These are phyloP conservation scores for Leccinum boreale DNA, from an alignment of 768 basidiomycete genomes.

Conservation along the genomic window DNA sequence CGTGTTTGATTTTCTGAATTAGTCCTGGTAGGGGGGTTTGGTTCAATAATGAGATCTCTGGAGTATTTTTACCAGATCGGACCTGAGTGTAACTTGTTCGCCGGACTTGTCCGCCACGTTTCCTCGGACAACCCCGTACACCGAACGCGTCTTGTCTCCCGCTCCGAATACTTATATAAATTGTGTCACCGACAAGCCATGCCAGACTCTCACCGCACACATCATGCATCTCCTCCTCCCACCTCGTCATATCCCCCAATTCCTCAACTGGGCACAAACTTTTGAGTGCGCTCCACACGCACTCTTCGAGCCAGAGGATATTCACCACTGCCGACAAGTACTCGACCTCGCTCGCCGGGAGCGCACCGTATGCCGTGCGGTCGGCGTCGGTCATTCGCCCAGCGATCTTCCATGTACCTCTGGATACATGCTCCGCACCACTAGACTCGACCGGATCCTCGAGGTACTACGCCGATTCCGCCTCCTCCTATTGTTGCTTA, in stretches of 20 bases:
- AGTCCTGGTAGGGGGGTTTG: background rate
- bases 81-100: background rate
- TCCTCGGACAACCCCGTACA: slow-evolving; percentile 1
- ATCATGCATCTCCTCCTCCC: slow-evolving; percentile 25
- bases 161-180: background rate
- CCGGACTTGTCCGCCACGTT: background rate
- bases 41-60: background rate
- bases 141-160: background rate
- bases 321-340: slow-evolving; percentile 66
- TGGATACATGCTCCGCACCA: slow-evolving; percentile 82
- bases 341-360: slow-evolving; percentile 80
- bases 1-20: slow-evolving; percentile 53
- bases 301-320: slow-evolving; percentile 73
- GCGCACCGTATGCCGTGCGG: slow-evolving; percentile 68
- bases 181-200: background rate
- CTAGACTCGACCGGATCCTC: slow-evolving; percentile 65
- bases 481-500: background rate
- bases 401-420: slow-evolving; percentile 90
- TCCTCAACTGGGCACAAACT: slow-evolving; percentile 86
- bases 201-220: background rate
- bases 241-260: slow-evolving; percentile 24
- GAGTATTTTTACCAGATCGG: background rate
- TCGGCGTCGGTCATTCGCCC: slow-evolving; percentile 90
- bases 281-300: slow-evolving; percentile 66
- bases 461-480: slow-evolving; percentile 55